These are phyloP conservation scores for Mortierella sp. DNA, from an alignment of 371 early-diverging fungal species.

Conservation along the genomic window DNA sequence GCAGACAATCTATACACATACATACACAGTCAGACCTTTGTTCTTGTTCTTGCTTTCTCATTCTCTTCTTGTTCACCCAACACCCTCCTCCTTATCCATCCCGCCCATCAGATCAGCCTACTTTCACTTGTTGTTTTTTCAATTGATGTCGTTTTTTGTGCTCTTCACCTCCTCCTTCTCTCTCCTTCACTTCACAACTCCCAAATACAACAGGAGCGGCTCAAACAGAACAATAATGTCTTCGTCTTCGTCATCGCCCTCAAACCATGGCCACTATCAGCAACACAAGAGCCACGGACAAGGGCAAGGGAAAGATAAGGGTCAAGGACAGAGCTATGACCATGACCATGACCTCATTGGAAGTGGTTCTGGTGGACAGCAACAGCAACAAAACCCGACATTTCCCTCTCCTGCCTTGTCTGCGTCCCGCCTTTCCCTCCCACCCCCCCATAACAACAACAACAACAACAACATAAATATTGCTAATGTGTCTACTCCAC, in stretches of 20 bases:
- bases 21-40: background rate
- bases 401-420: background rate
- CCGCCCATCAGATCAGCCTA: too few relatives aligned
- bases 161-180: too few relatives aligned
- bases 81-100: too few relatives aligned
- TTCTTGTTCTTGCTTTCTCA: too few relatives aligned
- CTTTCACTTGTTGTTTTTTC: background rate
- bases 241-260: background rate
- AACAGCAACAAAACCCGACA: background rate
- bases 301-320: background rate
- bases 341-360: background rate
- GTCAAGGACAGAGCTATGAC: conserved; percentile 3
- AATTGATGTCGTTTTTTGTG: background rate
- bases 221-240: background rate
- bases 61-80: too few relatives aligned
- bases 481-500: background rate
- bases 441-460: background rate
- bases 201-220: background rate
- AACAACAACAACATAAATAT: conserved; percentile 7
- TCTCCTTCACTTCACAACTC: background rate
- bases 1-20: background rate
- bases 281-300: background rate
- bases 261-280: background rate
- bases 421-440: background rate
- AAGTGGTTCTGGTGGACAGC: too few relatives aligned